Percentiles rank a stretch among this genome's conserved stretches.
Evolutionary conservation across 306 rosid species (phyloP).

Genomic region (Sicyos baderoa): DNA sequence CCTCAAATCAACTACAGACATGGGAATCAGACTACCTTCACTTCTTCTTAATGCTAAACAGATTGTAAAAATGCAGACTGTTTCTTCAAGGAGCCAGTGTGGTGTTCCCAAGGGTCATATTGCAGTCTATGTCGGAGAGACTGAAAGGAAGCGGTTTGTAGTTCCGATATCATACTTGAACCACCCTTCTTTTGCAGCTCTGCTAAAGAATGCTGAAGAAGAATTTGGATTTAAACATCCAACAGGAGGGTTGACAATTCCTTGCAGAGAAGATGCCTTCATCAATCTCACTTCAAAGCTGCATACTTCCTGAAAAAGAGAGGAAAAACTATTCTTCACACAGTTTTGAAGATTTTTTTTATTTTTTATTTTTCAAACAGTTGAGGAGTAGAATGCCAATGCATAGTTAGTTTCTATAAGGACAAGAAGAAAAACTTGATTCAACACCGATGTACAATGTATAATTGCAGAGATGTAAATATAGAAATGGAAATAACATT

Average conservation of each 20-base stretch:
- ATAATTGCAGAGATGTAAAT: not conserved
- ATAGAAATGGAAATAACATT: not conserved
- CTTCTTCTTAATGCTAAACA: too few species aligned
- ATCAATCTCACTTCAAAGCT: constrained; percentile 25
- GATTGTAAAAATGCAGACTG: constrained; percentile 8
- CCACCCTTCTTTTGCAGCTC: constrained; percentile 31
- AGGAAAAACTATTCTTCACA: constrained; percentile 7
- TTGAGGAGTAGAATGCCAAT: not conserved
- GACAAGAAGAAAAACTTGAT: not conserved
- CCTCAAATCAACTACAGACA: not conserved
- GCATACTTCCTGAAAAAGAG: not conserved
- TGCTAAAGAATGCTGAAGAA: constrained; percentile 30
- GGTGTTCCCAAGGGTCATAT: constrained; percentile 43
- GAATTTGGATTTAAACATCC: constrained; percentile 54
- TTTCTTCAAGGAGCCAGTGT: not conserved
- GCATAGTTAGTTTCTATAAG: not conserved
- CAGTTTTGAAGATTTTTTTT: not conserved
- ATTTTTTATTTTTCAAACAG: not conserved
- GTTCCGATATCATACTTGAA: constrained; percentile 40
- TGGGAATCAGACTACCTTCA: constrained; percentile 18
- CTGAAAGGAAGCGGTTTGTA: constrained; percentile 31
- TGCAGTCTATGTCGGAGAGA: constrained; percentile 46
- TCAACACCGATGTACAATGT: not conserved
- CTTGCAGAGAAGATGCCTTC: too few species aligned
- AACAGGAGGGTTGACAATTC: too few species aligned